Percentiles rank a stretch among this genome's conserved stretches.
Evolutionary conservation across 768 basidiomycete species (phyloP).

Genomic region (Tricholoma sp.): DNA sequence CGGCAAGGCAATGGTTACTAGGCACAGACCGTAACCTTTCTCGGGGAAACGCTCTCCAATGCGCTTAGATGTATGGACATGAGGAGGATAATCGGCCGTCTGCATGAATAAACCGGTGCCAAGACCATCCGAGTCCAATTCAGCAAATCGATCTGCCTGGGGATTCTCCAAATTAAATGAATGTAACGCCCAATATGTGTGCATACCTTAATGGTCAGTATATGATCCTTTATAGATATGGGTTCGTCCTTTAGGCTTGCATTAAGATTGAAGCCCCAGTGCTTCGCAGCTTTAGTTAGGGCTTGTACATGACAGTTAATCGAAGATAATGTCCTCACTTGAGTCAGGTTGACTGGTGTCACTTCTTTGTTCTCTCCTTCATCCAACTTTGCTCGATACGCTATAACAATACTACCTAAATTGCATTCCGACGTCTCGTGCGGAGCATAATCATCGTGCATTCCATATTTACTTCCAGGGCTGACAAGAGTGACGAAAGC

Average conservation of each 20-base stretch:
- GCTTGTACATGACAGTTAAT: background rate
- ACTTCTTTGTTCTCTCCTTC: constrained; percentile 39
- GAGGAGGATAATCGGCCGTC: constrained; percentile 40
- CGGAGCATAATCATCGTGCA: constrained; percentile 14
- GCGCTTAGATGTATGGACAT: constrained; percentile 43
- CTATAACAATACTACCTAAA: constrained; percentile 61
- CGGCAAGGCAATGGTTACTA: background rate
- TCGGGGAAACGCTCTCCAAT: constrained; percentile 58
- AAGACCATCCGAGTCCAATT: constrained; percentile 44
- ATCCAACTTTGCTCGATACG: constrained; percentile 69
- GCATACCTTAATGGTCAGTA: constrained; percentile 35
- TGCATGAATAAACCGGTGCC: constrained; percentile 48
- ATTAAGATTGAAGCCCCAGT: constrained; percentile 82
- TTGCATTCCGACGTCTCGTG: constrained; percentile 31
- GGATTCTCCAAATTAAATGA: constrained; percentile 1
- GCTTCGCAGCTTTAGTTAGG: constrained; percentile 32
- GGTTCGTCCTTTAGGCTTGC: constrained; percentile 51
- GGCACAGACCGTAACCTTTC: constrained; percentile 51
- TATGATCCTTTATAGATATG: constrained; percentile 47
- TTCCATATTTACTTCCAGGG: constrained; percentile 26
- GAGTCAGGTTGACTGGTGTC: constrained; percentile 73
- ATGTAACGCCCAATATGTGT: background rate
- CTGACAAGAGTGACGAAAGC: constrained; percentile 45
- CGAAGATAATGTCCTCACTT: constrained; percentile 36
- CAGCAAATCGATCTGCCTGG: constrained; percentile 52